Base-by-base conservation (phyloP, 2,329 filamentous ascomycete genomes). In the Hymenoscyphus albidus region DNA sequence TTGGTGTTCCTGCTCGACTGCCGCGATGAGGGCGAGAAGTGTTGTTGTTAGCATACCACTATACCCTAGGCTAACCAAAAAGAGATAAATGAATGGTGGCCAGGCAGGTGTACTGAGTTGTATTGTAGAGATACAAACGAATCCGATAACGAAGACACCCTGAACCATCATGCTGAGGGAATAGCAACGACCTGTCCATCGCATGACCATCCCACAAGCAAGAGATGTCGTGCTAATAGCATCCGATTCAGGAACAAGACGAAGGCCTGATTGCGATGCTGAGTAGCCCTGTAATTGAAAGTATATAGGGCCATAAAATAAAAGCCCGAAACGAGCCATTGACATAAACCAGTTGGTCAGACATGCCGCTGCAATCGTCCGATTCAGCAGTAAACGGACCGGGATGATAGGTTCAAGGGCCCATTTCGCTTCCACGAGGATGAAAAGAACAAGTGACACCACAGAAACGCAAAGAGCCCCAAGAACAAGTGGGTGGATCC, bases 271-370 rank as follows among this genome's bases (percentile, higher is more conserved):
- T 63, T 80, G 75, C 0, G 86, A 86, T 0, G 90, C 87, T 6
- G 81, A 83, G 22, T 86, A 77, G 6, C 85, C 85, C 59, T 88
- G 80, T 0, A 88, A 86, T 7, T 93, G 90, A 76, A 90, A 91
- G 76, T 89, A 91, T 5, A 94, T 78, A 1, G 91, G 89, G 16
- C 91, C 78, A 77, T 90, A 91, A 79, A 92, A 94, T 3, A 90
- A 69, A 0, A 82, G 77, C 0, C 84, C 82, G 56, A 80, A 77
- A 63, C 80, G 77, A 13, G 83, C 86, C 1, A 81, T 85, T 65
- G 88, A 84, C 61, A 83, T 82, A 74, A 91, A 92, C 76, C 91
- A 90, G 75, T 92, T 91, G 74, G 85, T 86, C 1, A 86, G 76
- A 70, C 88, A 92, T 73, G 84, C 86, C 2, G 88, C 85, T 59